A percentile compares a stretch with the other conserved stretches of the same genome.
Conservation (phyloP, 1,284 basidiomycete genomes). For the Ganoderma boninense region DNA sequence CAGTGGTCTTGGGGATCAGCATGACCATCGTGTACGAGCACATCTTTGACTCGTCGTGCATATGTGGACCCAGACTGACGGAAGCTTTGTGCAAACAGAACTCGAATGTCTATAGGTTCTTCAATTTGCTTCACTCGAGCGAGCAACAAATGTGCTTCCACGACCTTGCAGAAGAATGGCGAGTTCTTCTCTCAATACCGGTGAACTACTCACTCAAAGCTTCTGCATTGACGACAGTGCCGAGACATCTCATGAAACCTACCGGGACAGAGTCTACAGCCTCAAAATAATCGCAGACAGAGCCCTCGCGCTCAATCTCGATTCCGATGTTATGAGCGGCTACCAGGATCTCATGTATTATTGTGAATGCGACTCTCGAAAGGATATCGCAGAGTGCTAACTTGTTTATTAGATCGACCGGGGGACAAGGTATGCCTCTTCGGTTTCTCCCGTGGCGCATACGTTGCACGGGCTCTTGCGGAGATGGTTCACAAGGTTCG, state of each 20-base stretch:
- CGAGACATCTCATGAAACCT: not conserved
- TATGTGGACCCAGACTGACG: not conserved
- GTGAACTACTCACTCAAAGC: not conserved
- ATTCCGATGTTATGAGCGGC: conserved; percentile 39
- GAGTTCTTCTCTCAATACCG: not conserved
- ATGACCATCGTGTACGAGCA: conserved; percentile 49
- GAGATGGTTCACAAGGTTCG: conserved; percentile 62
- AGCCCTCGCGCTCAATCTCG: not conserved
- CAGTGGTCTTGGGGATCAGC: conserved; percentile 65
- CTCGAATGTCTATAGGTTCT: conserved; percentile 68
- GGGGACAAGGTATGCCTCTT: conserved; percentile 65
- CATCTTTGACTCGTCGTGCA: conserved; percentile 27
- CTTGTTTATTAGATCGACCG: conserved; percentile 39
- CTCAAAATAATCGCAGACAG: not conserved
- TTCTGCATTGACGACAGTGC: not conserved
- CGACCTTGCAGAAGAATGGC: not conserved
- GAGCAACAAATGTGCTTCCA: conserved; percentile 44
- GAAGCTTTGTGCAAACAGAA: conserved; percentile 46
- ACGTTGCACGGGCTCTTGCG: conserved; percentile 58
- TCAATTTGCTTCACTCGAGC: conserved; percentile 61
- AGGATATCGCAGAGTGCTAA: not conserved
- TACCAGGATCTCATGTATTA: conserved; percentile 74
- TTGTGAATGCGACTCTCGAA: conserved; percentile 44
- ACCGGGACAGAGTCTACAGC: not conserved
- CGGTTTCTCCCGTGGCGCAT: conserved; percentile 73